Base-by-base conservation (phyloP, 306 rosid species). In the Neltuma alba region DNA sequence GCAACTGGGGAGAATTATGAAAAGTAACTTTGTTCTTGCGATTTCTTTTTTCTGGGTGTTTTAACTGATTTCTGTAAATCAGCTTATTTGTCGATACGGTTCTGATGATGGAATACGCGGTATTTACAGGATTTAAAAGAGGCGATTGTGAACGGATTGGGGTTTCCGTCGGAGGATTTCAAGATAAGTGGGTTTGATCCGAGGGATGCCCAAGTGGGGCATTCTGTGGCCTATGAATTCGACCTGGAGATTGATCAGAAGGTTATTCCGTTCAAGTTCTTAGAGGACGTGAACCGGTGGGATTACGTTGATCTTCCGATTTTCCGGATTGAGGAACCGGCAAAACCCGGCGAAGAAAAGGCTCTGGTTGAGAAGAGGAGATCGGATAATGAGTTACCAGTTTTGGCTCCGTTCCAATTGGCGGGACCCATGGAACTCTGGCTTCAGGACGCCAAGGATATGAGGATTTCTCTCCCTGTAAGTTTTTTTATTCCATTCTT, bases 361-460 rank as follows among this genome's bases (percentile, higher is more conserved):
- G 89, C 81, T 15, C 64, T 91, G 86, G 91, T 89, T 13, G 79
- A 64, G 83, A 91, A 81, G 66, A 79, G 79, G 36, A 78, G 42
- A 33, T 36, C 74, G n/a, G 87, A 40, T 0, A 27, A 64, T 6
- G 83, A 72, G 48, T 85, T 87, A 66, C 97, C 97, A 1, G 92
- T 92, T 83, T 84, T 95, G 87, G 91, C 97, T 61, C 99, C 99
- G 16, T 95, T 95, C 79, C 93, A 91, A 85, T 86, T 95, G n/a
- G 98, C 96, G 15, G 97, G 99, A 41, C 99, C 99, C 7, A 91
- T 95, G 96, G 99, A 95, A 84, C 91, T 95, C 20, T 95, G 99
- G 98, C 89, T 95, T 75, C 95, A 92, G 79, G 99, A 95, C 28
- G 99, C 94, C 69, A 79, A 90, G 38, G 90, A 91, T 54, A 91